Evolutionary conservation across 768 basidiomycete species (phyloP).

Genomic region (Panellus pusillus): DNA sequence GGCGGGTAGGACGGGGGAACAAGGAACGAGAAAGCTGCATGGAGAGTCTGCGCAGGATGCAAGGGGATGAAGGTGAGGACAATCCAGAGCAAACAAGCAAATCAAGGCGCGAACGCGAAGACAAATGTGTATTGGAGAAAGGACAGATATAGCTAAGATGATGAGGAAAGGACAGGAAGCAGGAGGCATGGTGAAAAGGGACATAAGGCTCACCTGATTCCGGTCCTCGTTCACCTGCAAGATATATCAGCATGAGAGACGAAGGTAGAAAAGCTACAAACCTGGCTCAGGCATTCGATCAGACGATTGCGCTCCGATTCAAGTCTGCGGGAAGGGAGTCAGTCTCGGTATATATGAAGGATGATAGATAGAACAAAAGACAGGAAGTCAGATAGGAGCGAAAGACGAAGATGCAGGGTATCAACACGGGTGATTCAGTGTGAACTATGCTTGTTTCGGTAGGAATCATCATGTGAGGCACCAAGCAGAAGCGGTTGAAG

Average conservation of each 20-base stretch:
- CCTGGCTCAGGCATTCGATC: constrained; percentile 69
- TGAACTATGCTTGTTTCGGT: no score
- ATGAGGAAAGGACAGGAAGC: no score
- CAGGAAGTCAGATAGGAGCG: neutral
- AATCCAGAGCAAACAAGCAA: no score
- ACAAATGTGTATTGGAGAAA: neutral
- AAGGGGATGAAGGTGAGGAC: no score
- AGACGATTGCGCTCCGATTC: constrained; percentile 76
- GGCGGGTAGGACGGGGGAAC: constrained; percentile 1
- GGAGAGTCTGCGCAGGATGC: no score
- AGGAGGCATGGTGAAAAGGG: constrained; percentile 22
- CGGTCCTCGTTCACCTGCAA: constrained; percentile 76
- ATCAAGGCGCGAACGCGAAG: no score
- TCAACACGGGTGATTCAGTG: neutral
- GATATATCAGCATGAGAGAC: constrained; percentile 6
- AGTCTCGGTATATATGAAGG: neutral
- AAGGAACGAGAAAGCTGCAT: constrained; percentile 24
- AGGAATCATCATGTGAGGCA: neutral
- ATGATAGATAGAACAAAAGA: neutral
- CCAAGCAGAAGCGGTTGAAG: neutral
- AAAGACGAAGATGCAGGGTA: neutral
- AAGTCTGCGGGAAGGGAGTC: constrained; percentile 42
- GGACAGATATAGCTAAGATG: neutral
- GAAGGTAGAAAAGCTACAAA: constrained; percentile 29
- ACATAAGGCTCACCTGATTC: constrained; percentile 51